Evolutionary conservation across 1,284 basidiomycete genomes (phyloP), one percentile per base, ranked within the genome.

Genomic region (Sporisorium sorghi): DNA sequence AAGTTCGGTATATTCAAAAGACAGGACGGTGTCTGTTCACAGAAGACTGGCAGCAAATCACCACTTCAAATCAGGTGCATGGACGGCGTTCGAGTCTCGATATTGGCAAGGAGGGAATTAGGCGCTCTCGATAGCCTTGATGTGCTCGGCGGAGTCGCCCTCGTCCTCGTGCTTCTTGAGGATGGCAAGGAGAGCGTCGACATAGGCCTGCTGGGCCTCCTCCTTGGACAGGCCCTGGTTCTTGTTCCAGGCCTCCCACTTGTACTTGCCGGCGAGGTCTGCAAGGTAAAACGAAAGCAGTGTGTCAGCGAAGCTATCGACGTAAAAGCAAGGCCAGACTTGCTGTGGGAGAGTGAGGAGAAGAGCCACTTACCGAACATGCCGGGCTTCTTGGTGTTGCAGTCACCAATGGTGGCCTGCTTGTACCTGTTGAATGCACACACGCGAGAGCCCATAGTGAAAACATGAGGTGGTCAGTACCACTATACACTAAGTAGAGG

Each of bases 181-280:
- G 48, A 80, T 75, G 46, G 55, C 71, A 37, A 75, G 66, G 24
- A 81, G 66, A 44, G 71, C 66, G 28, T 80, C 69, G 28, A 82
- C 80, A 72, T 82, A 82, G 49, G 79, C 64, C 65, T 78, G 53
- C 73, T 82, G 77, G 53, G 79, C 79, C 1, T 64, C 76, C 48
- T 82, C 80, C 59, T 69, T 60, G 64, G 65, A 71, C 58, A 62
- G 62, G 46, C 80, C 80, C 75, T 81, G 59, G 67, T 76, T 68
- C 58, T 65, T 76, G 66, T 82, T 82, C 79, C 79, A 82, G 37
- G 80, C 80, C 44, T 82, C 80, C 80, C 80, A 82, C 76, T 82
- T 82, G 76, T 77, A 77, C 80, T 82, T 82, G 58, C 80, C 80
- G 32, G 77, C 60, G 53, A 82, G 58, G 72, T 82, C 80, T 79